phyloP scores from a whole-genome alignment of 208 protist genomes.

The Vickermania ingenoplastis region DNA sequence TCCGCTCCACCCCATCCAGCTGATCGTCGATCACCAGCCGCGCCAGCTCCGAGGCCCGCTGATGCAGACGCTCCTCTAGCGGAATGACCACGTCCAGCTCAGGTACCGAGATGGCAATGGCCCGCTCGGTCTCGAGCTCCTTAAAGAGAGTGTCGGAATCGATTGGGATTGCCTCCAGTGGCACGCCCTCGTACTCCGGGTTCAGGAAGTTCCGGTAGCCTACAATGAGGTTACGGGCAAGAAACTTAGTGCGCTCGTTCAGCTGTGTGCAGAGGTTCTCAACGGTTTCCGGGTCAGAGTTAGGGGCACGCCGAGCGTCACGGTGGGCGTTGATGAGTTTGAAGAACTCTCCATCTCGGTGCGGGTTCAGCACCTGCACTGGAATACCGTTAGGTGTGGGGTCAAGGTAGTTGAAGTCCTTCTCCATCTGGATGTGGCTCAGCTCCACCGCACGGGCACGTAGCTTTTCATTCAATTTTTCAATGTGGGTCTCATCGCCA shows the following conservation, averaged over 20 bases:
- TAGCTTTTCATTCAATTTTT: slow-evolving; percentile 41
- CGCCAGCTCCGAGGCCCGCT: slow-evolving; percentile 54
- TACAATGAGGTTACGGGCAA: slow-evolving; percentile 16
- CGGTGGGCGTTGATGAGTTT: slow-evolving; percentile 35
- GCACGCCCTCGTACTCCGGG: slow-evolving; percentile 12
- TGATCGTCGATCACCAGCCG: slow-evolving; percentile 39
- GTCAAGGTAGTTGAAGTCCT: slow-evolving; percentile 30
- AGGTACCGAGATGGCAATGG: slow-evolving; percentile 3
- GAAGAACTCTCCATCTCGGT: slow-evolving; percentile 36
- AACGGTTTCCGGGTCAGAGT: slow-evolving; percentile 36
- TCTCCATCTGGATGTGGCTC: slow-evolving; percentile 15
- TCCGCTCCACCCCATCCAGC: slow-evolving; percentile 26
- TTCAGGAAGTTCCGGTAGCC: slow-evolving; percentile 22
- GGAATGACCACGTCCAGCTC: slow-evolving; percentile 9
- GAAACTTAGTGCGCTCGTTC: slow-evolving; percentile 19
- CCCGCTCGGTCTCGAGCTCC: slow-evolving; percentile 11
- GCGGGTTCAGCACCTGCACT: slow-evolving; percentile 11
- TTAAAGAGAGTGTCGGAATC: slow-evolving; percentile 15
- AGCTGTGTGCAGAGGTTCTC: slow-evolving; percentile 22
- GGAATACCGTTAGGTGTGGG: slow-evolving; percentile 33
- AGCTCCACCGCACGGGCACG: slow-evolving; percentile 47
- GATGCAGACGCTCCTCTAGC: slow-evolving; percentile 20
- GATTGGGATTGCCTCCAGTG: slow-evolving; percentile 9
- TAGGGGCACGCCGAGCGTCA: slow-evolving; percentile 17
- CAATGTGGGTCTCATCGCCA: slow-evolving; percentile 34